Evolutionary conservation across 345 rosid species (phyloP), one percentile per base, ranked within the genome.

Genomic region (Erodium maritimum): DNA sequence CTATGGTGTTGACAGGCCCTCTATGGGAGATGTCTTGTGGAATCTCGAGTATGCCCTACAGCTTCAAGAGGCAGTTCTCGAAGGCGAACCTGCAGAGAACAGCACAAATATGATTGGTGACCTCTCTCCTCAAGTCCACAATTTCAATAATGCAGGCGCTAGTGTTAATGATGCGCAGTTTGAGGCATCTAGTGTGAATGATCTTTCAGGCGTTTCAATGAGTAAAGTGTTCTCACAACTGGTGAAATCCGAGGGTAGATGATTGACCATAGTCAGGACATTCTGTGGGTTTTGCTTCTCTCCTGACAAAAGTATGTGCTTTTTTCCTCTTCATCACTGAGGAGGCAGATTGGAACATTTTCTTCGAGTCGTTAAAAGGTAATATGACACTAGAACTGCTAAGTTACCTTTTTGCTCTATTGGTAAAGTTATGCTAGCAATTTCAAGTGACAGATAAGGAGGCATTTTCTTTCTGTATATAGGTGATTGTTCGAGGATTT

Each of bases 11-110:
- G 91, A 83, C 68, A 76, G 95, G 59, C 95, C 95, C 58, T 77
- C 94, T 0, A 83, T 90, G 89, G 95, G 87, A 70, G 97, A 87
- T 62, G 94, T 87, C 46, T 65, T 88, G 61, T 88, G 97, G 97
- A 91, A 88, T 69, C 80, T 91, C 55, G 96, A 91, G 69, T 85
- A 88, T 23, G 88, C 90, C 4, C 81, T 83, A 69, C 97, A 88
- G 69, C 85, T 91, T 21, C 91, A 88, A 42, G 48, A 42, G 34
- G 69, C 56, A n/a, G 52, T 58, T 14, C 17, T 58, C 20, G 42
- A 50, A 2, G 57, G 62, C 3, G 62, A 65, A n/a, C 69, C 63
- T 13, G 69, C 52, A 37, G 69, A 58, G 0, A 65, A 65, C 54
- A 65, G 69, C 22, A 65, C 46, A 9, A 59, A 65, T 23, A 65